These are phyloP conservation scores for Solanum pennellii DNA, from an alignment of 257 asterid genomes.

Conservation along the genomic window DNA sequence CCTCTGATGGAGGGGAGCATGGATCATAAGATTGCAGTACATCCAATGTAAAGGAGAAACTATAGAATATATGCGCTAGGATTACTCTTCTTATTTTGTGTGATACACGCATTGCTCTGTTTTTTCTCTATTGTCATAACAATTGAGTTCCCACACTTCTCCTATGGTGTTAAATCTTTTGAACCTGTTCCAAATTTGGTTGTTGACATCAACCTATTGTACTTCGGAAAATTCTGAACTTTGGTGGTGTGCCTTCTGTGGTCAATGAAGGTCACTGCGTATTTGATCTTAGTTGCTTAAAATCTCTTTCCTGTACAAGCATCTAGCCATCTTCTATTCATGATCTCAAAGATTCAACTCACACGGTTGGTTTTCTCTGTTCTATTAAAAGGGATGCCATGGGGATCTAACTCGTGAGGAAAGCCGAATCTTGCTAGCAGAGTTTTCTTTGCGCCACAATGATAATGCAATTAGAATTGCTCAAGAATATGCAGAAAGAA, in stretches of 20 bases:
- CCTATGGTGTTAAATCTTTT: background rate
- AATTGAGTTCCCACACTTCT: background rate
- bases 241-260: background rate
- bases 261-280: background rate
- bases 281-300: background rate
- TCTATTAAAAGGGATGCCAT: constrained; percentile 52
- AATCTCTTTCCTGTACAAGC: background rate
- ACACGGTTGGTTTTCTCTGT: background rate
- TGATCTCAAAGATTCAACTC: background rate
- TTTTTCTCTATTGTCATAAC: background rate
- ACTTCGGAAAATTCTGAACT: background rate
- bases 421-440: constrained; percentile 76
- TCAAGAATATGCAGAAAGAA: constrained; percentile 55
- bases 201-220: background rate
- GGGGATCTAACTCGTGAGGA: constrained; percentile 69
- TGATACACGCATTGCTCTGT: background rate
- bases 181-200: background rate
- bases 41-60: background rate
- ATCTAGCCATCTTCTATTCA: background rate
- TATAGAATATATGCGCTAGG: background rate
- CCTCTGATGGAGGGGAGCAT: background rate
- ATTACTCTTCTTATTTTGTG: background rate
- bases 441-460: constrained; percentile 82
- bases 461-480: constrained; percentile 43
- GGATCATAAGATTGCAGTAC: background rate